Conservation (phyloP, 305 asterid species). For the Rubia occidens region DNA sequence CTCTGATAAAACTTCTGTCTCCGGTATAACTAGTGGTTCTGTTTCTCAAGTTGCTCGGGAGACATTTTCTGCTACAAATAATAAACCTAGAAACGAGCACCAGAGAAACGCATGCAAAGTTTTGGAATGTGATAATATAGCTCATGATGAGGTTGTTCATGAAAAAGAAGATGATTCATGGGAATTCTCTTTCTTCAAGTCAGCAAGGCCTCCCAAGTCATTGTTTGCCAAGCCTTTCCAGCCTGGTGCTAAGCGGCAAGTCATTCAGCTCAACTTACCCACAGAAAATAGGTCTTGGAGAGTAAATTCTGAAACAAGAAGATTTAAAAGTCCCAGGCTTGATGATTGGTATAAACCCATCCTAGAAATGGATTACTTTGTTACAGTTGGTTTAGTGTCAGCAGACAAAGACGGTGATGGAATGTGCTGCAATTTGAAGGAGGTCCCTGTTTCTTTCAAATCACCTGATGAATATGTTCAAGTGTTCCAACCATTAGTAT, state of each 20-base stretch:
- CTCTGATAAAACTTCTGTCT: slow-evolving; percentile 26
- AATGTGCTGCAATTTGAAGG: slow-evolving; percentile 54
- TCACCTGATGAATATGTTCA: slow-evolving; percentile 79
- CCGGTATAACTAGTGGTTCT: slow-evolving; percentile 26
- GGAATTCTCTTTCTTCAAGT: slow-evolving; percentile 71
- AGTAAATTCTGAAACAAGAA: slow-evolving; percentile 45
- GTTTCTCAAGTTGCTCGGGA: slow-evolving; percentile 30
- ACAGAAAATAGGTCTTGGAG: slow-evolving; percentile 43
- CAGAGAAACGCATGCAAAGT: slow-evolving; percentile 30
- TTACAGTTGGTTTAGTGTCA: slow-evolving; percentile 62
- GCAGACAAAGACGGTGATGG: slow-evolving; percentile 37
- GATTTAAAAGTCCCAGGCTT: slow-evolving; percentile 79
- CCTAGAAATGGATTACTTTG: slow-evolving; percentile 71
- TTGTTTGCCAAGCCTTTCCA: slow-evolving; percentile 35
- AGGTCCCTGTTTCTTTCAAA: slow-evolving; percentile 76
- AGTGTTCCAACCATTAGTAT: slow-evolving; percentile 75
- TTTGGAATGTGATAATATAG: slow-evolving; percentile 29
- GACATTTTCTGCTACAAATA: slow-evolving; percentile 27
- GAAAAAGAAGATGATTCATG: slow-evolving; percentile 55
- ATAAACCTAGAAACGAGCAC: slow-evolving; percentile 27
- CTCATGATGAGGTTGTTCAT: slow-evolving; percentile 33
- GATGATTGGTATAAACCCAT: slow-evolving; percentile 89
- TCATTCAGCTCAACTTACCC: slow-evolving; percentile 72
- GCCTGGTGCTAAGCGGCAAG: slow-evolving; percentile 71
- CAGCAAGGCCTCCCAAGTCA: slow-evolving; percentile 44